Conservation (phyloP, 2,329 filamentous ascomycete species). For the Claviceps quebecensis region DNA sequence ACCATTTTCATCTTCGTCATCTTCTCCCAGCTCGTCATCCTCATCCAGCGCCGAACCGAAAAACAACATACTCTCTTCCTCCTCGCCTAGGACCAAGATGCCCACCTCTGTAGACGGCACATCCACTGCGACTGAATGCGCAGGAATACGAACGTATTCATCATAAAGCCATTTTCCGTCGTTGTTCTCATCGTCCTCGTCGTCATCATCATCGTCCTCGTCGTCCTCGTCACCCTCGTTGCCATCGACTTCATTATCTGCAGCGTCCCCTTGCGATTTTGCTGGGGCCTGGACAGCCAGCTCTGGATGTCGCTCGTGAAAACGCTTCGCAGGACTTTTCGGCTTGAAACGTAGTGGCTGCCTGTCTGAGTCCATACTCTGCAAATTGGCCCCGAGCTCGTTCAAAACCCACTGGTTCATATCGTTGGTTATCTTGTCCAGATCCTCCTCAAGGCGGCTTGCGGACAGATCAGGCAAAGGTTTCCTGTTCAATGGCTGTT, state of each 20-base stretch:
- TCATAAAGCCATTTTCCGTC: slow-evolving; percentile 48
- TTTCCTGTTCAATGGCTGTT: slow-evolving; percentile 9
- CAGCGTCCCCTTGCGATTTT: slow-evolving; percentile 13
- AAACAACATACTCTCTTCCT: slow-evolving; percentile 46
- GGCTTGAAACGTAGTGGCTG: slow-evolving; percentile 35
- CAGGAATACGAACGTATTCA: slow-evolving; percentile 48
- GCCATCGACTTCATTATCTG: slow-evolving; percentile 26
- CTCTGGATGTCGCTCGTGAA: slow-evolving; percentile 40
- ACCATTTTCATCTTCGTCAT: slow-evolving; percentile 55
- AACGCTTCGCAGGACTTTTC: slow-evolving; percentile 40
- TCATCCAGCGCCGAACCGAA: slow-evolving; percentile 46
- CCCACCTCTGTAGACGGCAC: slow-evolving; percentile 38
- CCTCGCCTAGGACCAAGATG: slow-evolving; percentile 40
- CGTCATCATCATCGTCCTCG: slow-evolving; percentile 29
- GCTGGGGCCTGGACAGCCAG: background rate
- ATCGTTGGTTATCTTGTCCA: slow-evolving; percentile 36
- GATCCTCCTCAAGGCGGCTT: slow-evolving; percentile 25
- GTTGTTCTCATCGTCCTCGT: slow-evolving; percentile 25
- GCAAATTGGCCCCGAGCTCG: slow-evolving; percentile 41
- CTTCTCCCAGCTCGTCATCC: slow-evolving; percentile 43
- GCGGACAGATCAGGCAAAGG: slow-evolving; percentile 21
- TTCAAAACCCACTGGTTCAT: slow-evolving; percentile 46
- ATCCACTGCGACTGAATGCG: slow-evolving; percentile 31
- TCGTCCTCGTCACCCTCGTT: slow-evolving; percentile 27
- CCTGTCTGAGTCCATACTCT: slow-evolving; percentile 30